Base-by-base conservation (phyloP, 2,329 filamentous ascomycete species). In the Thyridium curvatum region DNA sequence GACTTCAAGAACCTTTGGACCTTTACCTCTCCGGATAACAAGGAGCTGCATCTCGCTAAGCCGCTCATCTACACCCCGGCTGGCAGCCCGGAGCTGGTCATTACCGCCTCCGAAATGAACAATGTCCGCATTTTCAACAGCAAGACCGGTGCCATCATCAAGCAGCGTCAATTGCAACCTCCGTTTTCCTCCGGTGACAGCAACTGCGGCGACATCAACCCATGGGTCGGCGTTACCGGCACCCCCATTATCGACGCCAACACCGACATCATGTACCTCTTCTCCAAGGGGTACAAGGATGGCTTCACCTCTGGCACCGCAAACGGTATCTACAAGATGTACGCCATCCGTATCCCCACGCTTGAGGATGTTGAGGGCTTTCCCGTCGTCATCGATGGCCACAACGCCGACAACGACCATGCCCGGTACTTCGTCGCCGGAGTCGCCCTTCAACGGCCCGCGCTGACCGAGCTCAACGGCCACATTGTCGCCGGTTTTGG, bases 401-500 rank as follows among this genome's bases (percentile, higher is more conserved):
- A 55, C 3, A 49, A 59, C 4, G 64, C 70, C 0, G 60, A 66
- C 17, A 75, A 75, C 44, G 70, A 68, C 39, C 54, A 59, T 0
- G 46, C 54, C 0, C 66, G 70, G n/a, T 68, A 66, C 44, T 76
- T 77, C 44, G 58, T 68, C 7, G 71, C 70, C 4, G 74, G 74
- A 1, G 65, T 71, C 4, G 62, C 73, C 30, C 62, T 73, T 26
- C 73, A 77, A 47, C 61, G 72, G 8, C 69, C 74, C 0, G 66
- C 61, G 4, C 51, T 78, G 12, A 56, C 68, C 2, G 57, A 69
- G 17, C 53, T 67, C 0, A 68, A 68, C 2, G 59, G 66, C 37
- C 64, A 61, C 32, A 56, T 78, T 6, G 74, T 75, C 39, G 69
- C 65, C 1, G 72, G 62, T 0, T 77, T 77, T 43, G 73, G 71